Evolutionary conservation across 768 basidiomycete genomes (phyloP).

Genomic region (Mrakia blollopis): DNA sequence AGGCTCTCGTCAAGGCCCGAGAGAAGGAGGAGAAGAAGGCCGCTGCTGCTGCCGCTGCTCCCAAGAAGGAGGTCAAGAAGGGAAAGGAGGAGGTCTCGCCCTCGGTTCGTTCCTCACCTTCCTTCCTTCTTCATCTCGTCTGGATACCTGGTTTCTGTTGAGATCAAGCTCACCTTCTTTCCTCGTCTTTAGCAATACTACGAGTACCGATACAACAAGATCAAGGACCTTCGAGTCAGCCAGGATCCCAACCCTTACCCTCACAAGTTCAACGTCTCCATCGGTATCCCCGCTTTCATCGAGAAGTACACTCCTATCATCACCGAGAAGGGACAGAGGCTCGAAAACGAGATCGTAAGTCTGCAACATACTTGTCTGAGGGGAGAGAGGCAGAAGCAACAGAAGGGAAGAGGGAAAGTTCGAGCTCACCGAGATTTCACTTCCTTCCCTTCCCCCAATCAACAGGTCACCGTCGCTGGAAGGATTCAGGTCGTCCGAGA

Average conservation of each 20-base stretch:
- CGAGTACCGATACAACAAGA: constrained; percentile 82
- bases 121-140: background rate
- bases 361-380: no score
- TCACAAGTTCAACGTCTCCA: constrained; percentile 92
- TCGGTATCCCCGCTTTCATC: constrained; percentile 69
- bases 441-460: background rate
- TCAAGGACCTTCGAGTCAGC: constrained; percentile 75
- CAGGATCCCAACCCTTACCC: constrained; percentile 92
- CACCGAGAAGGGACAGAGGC: constrained; percentile 43
- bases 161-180: background rate
- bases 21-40: constrained; percentile 68
- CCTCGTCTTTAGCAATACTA: constrained; percentile 80
- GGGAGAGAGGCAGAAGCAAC: background rate
- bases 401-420: background rate
- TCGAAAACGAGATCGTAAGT: constrained; percentile 48
- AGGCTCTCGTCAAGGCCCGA: constrained; percentile 83
- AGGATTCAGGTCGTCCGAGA: constrained; percentile 85
- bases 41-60: constrained; percentile 45
- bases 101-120: constrained; percentile 57
- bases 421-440: background rate
- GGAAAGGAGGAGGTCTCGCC: constrained; percentile 69
- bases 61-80: constrained; percentile 36
- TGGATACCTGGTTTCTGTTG: no score
- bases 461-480: constrained; percentile 63
- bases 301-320: constrained; percentile 55